These are phyloP conservation scores for Coriaria nepalensis DNA, from an alignment of 306 rosid species.

Conservation along the genomic window DNA sequence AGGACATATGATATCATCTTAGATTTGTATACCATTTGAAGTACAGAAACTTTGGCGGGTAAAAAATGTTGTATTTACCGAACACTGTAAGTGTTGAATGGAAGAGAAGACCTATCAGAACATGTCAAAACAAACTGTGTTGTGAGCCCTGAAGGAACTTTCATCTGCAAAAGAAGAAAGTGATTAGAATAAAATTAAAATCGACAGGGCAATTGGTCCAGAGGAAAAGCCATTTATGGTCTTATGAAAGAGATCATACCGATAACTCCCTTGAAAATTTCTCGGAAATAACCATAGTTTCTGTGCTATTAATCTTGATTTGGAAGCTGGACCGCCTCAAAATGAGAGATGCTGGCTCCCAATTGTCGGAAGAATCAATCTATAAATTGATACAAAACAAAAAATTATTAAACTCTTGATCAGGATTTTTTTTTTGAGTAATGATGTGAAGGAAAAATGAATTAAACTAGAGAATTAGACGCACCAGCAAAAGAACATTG, in stretches of 20 bases:
- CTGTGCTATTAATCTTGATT: slow-evolving; percentile 43
- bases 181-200: slow-evolving; percentile 2
- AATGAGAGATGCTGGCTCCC: slow-evolving; percentile 62
- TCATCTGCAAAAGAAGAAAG: slow-evolving; percentile 52
- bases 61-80: slow-evolving; percentile 32
- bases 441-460: background rate
- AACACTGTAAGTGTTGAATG: slow-evolving; percentile 39
- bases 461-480: slow-evolving; percentile 10
- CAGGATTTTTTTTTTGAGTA: background rate
- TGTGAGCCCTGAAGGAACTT: slow-evolving; percentile 78
- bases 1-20: slow-evolving; percentile 17
- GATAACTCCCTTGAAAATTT: slow-evolving; percentile 81
- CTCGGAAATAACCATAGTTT: slow-evolving; percentile 37
- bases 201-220: too few relatives aligned
- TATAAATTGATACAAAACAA: slow-evolving; percentile 12
- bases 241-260: slow-evolving; percentile 58
- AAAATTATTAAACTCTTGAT: background rate
- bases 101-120: slow-evolving; percentile 70
- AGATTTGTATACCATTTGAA: slow-evolving; percentile 4
- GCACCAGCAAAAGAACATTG: slow-evolving; percentile 31
- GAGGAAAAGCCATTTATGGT: too few relatives aligned
- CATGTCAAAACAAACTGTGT: slow-evolving; percentile 68
- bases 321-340: slow-evolving; percentile 69
- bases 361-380: slow-evolving; percentile 78
- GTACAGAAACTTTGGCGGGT: too few relatives aligned